Evolutionary conservation across 768 basidiomycete species (phyloP).

Genomic region (Auriscalpium microsporum): DNA sequence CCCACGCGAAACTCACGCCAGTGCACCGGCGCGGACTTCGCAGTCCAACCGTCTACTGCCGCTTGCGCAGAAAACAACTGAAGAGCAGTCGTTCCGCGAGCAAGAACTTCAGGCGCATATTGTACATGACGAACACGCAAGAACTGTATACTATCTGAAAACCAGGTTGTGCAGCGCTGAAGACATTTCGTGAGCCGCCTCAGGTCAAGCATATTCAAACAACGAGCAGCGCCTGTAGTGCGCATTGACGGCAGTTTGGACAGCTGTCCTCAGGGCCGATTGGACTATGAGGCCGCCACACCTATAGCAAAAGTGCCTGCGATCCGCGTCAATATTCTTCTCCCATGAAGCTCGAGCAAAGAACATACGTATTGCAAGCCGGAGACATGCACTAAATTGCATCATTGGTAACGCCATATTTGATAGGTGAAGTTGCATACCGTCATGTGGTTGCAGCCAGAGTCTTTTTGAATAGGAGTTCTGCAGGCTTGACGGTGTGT

Average conservation of each 20-base stretch:
- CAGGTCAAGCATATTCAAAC: conserved; percentile 14
- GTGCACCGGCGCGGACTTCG: too few relatives aligned
- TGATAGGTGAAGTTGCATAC: conserved; percentile 15
- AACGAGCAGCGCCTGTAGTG: conserved; percentile 23
- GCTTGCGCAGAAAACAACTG: too few relatives aligned
- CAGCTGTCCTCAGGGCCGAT: conserved; percentile 17
- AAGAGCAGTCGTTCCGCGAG: too few relatives aligned
- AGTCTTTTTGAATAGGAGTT: conserved; percentile 25
- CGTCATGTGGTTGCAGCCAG: conserved; percentile 30
- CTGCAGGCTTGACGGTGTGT: conserved; percentile 26
- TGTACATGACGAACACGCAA: too few relatives aligned
- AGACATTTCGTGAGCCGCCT: not conserved
- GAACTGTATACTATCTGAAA: not conserved
- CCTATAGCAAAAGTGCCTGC: conserved; percentile 29
- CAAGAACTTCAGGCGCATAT: too few relatives aligned
- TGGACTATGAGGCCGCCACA: conserved; percentile 25
- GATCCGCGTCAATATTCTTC: not conserved
- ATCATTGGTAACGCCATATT: not conserved
- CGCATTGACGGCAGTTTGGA: conserved; percentile 13
- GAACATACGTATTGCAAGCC: conserved; percentile 27
- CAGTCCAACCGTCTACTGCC: too few relatives aligned
- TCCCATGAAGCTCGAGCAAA: not conserved
- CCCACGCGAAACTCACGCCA: too few relatives aligned
- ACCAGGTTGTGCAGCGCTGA: not conserved
- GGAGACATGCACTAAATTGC: conserved; percentile 21